Evolutionary conservation across 805 yeast species (phyloP).

Genomic region (Cyberlindnera mrakii): DNA sequence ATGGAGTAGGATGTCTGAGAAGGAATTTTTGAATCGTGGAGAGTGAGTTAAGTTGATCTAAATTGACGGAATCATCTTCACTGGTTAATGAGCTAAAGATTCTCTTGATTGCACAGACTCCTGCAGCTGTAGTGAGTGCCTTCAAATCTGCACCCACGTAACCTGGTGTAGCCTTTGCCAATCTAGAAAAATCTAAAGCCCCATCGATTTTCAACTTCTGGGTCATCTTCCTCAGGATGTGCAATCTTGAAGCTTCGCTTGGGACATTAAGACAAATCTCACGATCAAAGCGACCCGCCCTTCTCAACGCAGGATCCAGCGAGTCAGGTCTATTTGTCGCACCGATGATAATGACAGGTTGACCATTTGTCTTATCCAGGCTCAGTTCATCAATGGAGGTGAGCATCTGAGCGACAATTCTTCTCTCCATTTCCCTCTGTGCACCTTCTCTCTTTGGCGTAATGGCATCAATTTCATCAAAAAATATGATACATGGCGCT

Average conservation of each 20-base stretch:
- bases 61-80: slow-evolving; percentile 26
- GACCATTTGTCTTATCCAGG: slow-evolving; percentile 82
- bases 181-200: slow-evolving; percentile 56
- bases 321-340: slow-evolving; percentile 98
- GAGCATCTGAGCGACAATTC: slow-evolving; percentile 91
- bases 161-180: slow-evolving; percentile 94
- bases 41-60: slow-evolving; percentile 25
- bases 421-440: slow-evolving; percentile 94
- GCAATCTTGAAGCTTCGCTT: slow-evolving; percentile 70
- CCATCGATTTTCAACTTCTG: slow-evolving; percentile 59
- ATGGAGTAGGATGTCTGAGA: slow-evolving; percentile 68
- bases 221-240: slow-evolving; percentile 74
- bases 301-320: slow-evolving; percentile 85
- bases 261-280: slow-evolving; percentile 96
- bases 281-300: slow-evolving; percentile 95
- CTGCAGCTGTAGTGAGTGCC: slow-evolving; percentile 92
- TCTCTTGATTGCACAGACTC: slow-evolving; percentile 87
- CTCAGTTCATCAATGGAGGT: slow-evolving; percentile 93
- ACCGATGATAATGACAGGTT: slow-evolving; percentile 90
- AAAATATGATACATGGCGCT: slow-evolving; percentile 90
- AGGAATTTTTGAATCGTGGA: slow-evolving; percentile 74
- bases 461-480: slow-evolving; percentile 97
- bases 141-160: slow-evolving; percentile 96
- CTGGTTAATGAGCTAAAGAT: slow-evolving; percentile 54
- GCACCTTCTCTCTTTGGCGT: slow-evolving; percentile 98